Conservation (phyloP, 179 eudicot species). For the Vitellaria paradoxa region DNA sequence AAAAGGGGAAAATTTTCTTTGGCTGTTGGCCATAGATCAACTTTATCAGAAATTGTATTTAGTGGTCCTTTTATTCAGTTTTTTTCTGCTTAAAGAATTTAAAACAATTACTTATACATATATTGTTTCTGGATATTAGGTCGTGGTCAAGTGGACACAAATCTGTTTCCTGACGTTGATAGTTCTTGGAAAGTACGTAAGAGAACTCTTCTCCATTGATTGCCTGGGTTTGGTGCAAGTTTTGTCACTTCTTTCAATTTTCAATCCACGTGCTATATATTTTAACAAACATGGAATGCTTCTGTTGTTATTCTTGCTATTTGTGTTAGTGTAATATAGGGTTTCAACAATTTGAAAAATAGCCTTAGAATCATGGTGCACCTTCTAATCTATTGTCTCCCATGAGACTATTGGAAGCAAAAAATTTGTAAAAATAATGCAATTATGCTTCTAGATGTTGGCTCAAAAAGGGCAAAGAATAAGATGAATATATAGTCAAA, state of each 20-base stretch:
- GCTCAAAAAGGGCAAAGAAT: background rate
- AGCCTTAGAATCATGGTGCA: background rate
- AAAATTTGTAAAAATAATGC: background rate
- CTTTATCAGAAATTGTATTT: background rate
- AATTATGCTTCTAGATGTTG: background rate
- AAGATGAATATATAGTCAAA: background rate
- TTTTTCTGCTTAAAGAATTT: background rate
- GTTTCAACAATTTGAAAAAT: conserved; percentile 3
- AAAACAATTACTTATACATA: too few species aligned
- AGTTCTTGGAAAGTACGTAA: conserved; percentile 91
- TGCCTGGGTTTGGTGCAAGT: background rate
- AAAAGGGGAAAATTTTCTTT: too few species aligned
- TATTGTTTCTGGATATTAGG: conserved; percentile 37
- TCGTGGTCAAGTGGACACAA: conserved; percentile 52
- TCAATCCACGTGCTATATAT: background rate
- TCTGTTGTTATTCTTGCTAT: background rate
- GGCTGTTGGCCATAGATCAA: too few species aligned
- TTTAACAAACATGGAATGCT: background rate
- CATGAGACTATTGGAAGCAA: background rate
- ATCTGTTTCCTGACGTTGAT: conserved; percentile 88
- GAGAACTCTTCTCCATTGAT: conserved; percentile 1
- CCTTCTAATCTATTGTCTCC: background rate
- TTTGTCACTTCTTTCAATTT: background rate
- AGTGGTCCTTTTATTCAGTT: background rate
- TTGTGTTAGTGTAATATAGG: background rate